phyloP scores from a whole-genome alignment of 805 yeast genomes.

The Monosporozyma aquatica region DNA sequence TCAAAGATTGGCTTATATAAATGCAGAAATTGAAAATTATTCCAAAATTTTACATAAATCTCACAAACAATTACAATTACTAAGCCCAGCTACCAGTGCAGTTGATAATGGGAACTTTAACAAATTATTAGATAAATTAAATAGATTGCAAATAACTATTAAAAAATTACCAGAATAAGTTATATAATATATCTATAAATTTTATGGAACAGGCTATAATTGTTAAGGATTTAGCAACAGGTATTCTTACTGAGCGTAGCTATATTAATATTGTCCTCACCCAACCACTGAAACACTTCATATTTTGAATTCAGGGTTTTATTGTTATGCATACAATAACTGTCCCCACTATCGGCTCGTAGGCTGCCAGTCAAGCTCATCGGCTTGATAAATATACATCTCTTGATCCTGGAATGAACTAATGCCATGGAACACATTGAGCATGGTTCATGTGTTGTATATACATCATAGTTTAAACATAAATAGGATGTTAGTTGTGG shows the following conservation, averaged over 20 bases:
- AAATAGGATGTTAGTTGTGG: conserved; percentile 46
- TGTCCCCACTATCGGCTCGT: conserved; percentile 47
- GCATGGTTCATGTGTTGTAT: conserved; percentile 93
- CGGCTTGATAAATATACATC: conserved; percentile 51
- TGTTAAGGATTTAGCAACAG: conserved; percentile 25
- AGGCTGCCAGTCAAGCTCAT: conserved; percentile 47
- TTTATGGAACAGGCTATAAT: too few relatives aligned
- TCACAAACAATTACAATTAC: conserved; percentile 3
- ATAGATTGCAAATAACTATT: neutral
- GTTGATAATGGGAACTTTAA: neutral
- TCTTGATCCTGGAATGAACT: conserved; percentile 75
- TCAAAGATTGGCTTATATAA: conserved; percentile 7
- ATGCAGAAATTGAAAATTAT: conserved; percentile 6
- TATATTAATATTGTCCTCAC: conserved; percentile 24
- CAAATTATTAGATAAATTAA: neutral
- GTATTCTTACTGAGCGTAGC: conserved; percentile 19
- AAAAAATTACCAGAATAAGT: neutral
- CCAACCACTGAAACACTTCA: conserved; percentile 71
- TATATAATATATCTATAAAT: too few relatives aligned
- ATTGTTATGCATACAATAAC: conserved; percentile 67
- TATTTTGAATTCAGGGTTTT: conserved; percentile 78
- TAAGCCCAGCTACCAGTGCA: too few relatives aligned
- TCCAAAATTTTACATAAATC: conserved; percentile 6
- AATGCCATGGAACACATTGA: conserved; percentile 95
- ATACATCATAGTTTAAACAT: conserved; percentile 68